phyloP scores from a whole-genome alignment of 257 asterid genomes.

The Linderniella brevidens region DNA sequence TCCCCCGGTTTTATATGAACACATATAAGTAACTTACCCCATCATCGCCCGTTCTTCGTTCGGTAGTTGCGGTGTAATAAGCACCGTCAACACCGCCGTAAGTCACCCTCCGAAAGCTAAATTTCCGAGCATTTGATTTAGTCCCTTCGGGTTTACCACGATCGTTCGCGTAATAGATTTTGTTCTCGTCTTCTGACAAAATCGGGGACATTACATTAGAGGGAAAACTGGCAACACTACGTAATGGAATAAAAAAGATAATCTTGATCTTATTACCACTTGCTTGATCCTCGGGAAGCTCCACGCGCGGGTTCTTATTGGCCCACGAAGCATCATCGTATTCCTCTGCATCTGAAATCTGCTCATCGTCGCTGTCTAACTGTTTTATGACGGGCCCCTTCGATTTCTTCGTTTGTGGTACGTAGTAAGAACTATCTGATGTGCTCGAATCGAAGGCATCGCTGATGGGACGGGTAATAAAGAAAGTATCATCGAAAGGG shows the following conservation, averaged over 20 bases:
- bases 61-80: conserved; percentile 48
- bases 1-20: neutral
- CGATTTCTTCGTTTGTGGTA: conserved; percentile 12
- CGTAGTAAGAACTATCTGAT: conserved; percentile 9
- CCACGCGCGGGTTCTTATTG: conserved; percentile 41
- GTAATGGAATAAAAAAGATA: neutral
- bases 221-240: neutral
- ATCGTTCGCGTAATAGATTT: conserved; percentile 7
- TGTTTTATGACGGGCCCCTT: conserved; percentile 45
- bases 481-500: conserved; percentile 67
- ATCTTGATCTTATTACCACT: conserved; percentile 22
- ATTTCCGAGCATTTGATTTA: conserved; percentile 15
- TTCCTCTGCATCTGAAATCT: conserved; percentile 9
- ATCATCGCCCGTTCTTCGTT: conserved; percentile 36
- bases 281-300: conserved; percentile 69
- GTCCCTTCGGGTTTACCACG: conserved; percentile 9
- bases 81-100: conserved; percentile 71
- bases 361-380: conserved; percentile 37
- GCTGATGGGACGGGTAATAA: conserved; percentile 23
- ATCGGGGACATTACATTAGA: neutral
- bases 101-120: conserved; percentile 52
- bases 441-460: conserved; percentile 15
- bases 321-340: conserved; percentile 10
- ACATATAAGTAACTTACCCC: conserved; percentile 33
- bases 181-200: conserved; percentile 22